Evolutionary conservation across 768 basidiomycete species (phyloP).

Genomic region (Tricholoma saponaceum): DNA sequence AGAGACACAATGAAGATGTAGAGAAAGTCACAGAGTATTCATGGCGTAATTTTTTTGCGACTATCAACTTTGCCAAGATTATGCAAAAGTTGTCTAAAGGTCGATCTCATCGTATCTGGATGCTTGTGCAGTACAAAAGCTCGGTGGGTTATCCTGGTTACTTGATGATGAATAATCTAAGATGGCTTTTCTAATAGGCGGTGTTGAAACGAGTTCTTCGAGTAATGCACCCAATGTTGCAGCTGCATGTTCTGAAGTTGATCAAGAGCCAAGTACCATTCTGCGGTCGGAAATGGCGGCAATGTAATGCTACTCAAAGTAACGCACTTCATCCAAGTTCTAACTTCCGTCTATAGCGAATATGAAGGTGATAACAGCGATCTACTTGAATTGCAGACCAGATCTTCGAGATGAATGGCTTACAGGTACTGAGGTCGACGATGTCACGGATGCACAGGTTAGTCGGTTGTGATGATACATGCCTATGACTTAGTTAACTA

Average conservation of each 20-base stretch:
- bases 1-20: constrained; percentile 79
- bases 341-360: constrained; percentile 57
- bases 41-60: constrained; percentile 96
- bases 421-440: constrained; percentile 88
- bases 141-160: constrained; percentile 53
- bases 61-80: constrained; percentile 96
- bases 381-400: constrained; percentile 95
- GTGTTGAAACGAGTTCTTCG: constrained; percentile 92
- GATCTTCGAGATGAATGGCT: constrained; percentile 98
- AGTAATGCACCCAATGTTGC: constrained; percentile 91
- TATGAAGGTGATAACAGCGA: constrained; percentile 99
- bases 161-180: background rate
- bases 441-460: constrained; percentile 88
- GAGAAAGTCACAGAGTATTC: constrained; percentile 93
- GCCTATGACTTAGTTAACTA: constrained; percentile 7
- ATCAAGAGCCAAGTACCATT: constrained; percentile 99
- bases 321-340: constrained; percentile 3
- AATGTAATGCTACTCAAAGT: constrained; percentile 52
- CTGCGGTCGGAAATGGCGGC: constrained; percentile 96
- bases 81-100: constrained; percentile 98
- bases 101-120: constrained; percentile 89
- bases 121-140: constrained; percentile 97
- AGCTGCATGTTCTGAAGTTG: constrained; percentile 91
- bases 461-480: constrained; percentile 12
- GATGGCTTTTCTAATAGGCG: constrained; percentile 47